A percentile compares a stretch with the other conserved stretches of the same genome.
Conservation (phyloP, 805 yeast genomes). For the Torulaspora maleeae region DNA sequence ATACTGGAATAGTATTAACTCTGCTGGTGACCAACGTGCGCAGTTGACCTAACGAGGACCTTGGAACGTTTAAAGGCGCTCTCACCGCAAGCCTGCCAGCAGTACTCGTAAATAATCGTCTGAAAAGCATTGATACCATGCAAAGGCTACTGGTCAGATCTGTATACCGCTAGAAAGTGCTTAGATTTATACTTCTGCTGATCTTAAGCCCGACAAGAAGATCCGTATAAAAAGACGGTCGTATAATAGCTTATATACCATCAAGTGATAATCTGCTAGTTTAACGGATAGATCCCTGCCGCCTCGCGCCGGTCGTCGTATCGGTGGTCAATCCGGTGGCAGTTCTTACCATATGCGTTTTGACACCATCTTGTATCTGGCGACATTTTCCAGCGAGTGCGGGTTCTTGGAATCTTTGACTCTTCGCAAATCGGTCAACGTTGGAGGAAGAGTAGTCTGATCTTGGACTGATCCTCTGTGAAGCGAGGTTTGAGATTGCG, state of each 20-base stretch:
- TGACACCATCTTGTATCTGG: constrained; percentile 69
- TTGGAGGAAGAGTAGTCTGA: constrained; percentile 23
- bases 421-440: constrained; percentile 25
- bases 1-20: constrained; percentile 1
- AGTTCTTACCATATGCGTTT: constrained; percentile 58
- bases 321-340: background rate
- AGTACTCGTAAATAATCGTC: constrained; percentile 5
- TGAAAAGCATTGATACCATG: constrained; percentile 2
- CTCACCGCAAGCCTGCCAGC: constrained; percentile 7
- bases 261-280: background rate
- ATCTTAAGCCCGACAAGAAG: background rate
- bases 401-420: constrained; percentile 28
- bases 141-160: background rate
- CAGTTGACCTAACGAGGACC: background rate
- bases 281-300: background rate
- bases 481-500: background rate
- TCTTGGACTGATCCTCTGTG: background rate
- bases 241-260: background rate
- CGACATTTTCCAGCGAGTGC: constrained; percentile 46
- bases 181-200: background rate
- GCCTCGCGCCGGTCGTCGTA: too few species aligned
- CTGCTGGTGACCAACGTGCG: constrained; percentile 3
- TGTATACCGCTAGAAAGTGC: background rate
- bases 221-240: constrained; percentile 1
- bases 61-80: constrained; percentile 1